A percentile compares a stretch with the other conserved stretches of the same genome.
Evolutionary conservation across 352 stramenopile genomes (phyloP).

Genomic region (Pythium rhizo-oryzae): DNA sequence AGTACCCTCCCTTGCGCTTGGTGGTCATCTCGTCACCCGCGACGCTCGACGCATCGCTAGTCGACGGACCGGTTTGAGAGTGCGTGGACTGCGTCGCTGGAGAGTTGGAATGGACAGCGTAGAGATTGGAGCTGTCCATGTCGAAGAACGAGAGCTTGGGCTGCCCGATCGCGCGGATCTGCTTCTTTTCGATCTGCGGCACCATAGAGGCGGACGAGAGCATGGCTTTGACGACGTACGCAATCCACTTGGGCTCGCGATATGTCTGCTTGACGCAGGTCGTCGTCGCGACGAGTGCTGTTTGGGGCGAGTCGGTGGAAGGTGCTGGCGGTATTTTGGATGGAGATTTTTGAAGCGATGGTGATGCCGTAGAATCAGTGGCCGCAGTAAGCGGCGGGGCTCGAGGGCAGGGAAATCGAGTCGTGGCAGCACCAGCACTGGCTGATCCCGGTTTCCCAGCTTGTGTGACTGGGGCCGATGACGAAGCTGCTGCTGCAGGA

Average conservation of each 20-base stretch:
- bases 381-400: too few species aligned
- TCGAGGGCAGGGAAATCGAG: not conserved
- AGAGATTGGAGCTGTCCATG: slow-evolving; percentile 8
- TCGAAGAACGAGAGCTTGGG: slow-evolving; percentile 59
- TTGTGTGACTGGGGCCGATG: not conserved
- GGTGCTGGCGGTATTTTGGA: not conserved
- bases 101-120: not conserved
- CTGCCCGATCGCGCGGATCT: slow-evolving; percentile 52
- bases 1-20: slow-evolving; percentile 41
- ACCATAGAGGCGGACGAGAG: slow-evolving; percentile 68
- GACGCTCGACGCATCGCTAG: not conserved
- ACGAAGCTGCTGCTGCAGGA: not conserved
- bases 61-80: not conserved
- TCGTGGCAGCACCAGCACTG: not conserved
- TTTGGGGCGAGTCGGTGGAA: not conserved
- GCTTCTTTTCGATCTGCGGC: slow-evolving; percentile 70
- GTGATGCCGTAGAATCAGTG: not conserved
- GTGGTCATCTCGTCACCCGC: slow-evolving; percentile 4
- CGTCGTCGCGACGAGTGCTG: slow-evolving; percentile 30
- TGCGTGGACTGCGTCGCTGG: not conserved
- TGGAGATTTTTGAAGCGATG: not conserved
- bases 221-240: slow-evolving; percentile 70
- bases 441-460: not conserved
- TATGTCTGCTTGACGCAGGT: slow-evolving; percentile 62
- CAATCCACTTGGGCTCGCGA: slow-evolving; percentile 67